phyloP scores from a whole-genome alignment of 495 filamentous ascomycete species.

The Neurospora africana region DNA sequence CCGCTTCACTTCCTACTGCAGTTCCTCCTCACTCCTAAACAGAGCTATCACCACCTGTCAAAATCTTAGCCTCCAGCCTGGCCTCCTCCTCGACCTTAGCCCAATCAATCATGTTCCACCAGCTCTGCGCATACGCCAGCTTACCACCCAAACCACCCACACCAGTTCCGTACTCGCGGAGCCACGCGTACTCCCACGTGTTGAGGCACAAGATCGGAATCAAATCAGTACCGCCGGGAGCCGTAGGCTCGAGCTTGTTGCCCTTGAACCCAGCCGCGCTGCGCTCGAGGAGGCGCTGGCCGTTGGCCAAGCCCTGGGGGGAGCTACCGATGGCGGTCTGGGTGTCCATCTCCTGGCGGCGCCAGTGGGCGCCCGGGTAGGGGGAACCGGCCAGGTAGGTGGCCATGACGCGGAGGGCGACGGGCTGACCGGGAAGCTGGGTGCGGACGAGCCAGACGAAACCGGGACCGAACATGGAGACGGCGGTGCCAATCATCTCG shows the following conservation, averaged over 20 bases:
- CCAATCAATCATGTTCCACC: constrained; percentile 91
- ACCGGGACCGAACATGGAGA: constrained; percentile 89
- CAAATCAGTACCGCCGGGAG: constrained; percentile 60
- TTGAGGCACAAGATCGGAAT: constrained; percentile 79
- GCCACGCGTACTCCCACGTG: constrained; percentile 92
- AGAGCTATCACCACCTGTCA: not conserved
- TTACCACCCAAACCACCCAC: constrained; percentile 45
- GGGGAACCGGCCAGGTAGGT: constrained; percentile 91
- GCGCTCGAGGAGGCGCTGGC: constrained; percentile 20
- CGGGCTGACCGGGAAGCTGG: constrained; percentile 17
- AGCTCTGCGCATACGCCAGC: constrained; percentile 59
- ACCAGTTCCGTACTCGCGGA: constrained; percentile 69
- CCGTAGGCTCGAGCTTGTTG: constrained; percentile 7
- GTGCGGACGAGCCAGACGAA: constrained; percentile 86
- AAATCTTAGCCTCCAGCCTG: constrained; percentile 3
- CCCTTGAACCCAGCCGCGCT: constrained; percentile 30
- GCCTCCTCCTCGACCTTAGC: constrained; percentile 44
- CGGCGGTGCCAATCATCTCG: constrained; percentile 72
- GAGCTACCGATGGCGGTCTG: constrained; percentile 44
- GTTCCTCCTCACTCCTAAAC: not conserved
- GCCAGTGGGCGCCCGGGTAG: constrained; percentile 72
- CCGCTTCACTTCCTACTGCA: not conserved
- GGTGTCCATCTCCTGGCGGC: constrained; percentile 70
- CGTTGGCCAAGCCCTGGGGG: constrained; percentile 27
- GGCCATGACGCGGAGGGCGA: constrained; percentile 59